Percentiles rank a stretch among this genome's conserved stretches.
Evolutionary conservation across 1,284 basidiomycete species (phyloP).

Genomic region (Cronartium ribicola): DNA sequence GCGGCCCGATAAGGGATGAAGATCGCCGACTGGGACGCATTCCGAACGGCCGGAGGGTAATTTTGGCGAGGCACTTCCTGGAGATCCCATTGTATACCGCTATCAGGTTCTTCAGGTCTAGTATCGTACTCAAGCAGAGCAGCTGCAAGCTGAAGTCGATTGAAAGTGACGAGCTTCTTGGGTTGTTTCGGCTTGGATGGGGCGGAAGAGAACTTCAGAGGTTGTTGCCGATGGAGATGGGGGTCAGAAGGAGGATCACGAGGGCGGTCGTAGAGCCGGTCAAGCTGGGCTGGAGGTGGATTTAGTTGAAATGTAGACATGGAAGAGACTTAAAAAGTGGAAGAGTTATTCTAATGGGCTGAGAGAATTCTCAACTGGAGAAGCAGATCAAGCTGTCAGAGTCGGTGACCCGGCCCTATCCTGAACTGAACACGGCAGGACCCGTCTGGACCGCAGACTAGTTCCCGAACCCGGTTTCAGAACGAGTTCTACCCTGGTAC

Average conservation of each 20-base stretch:
- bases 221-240: neutral
- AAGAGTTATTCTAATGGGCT: too few relatives aligned
- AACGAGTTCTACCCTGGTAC: too few relatives aligned
- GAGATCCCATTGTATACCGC: slow-evolving; percentile 14
- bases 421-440: too few relatives aligned
- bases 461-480: too few relatives aligned
- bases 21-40: slow-evolving; percentile 36
- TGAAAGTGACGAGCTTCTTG: slow-evolving; percentile 25
- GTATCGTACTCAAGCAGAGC: slow-evolving; percentile 35
- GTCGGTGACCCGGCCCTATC: too few relatives aligned
- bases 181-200: slow-evolving; percentile 5
- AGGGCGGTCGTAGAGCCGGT: neutral
- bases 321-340: too few relatives aligned
- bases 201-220: neutral
- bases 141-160: slow-evolving; percentile 39
- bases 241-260: slow-evolving; percentile 4
- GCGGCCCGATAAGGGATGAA: slow-evolving; percentile 34
- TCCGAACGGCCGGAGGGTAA: neutral
- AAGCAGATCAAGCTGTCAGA: too few relatives aligned
- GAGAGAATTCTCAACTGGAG: too few relatives aligned
- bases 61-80: slow-evolving; percentile 18
- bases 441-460: too few relatives aligned
- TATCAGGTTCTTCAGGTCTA: slow-evolving; percentile 4
- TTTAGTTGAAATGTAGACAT: neutral
- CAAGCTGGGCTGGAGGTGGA: neutral